These are phyloP conservation scores for Metrosideros polymorpha DNA, from an alignment of 441 rosid species.

Conservation along the genomic window DNA sequence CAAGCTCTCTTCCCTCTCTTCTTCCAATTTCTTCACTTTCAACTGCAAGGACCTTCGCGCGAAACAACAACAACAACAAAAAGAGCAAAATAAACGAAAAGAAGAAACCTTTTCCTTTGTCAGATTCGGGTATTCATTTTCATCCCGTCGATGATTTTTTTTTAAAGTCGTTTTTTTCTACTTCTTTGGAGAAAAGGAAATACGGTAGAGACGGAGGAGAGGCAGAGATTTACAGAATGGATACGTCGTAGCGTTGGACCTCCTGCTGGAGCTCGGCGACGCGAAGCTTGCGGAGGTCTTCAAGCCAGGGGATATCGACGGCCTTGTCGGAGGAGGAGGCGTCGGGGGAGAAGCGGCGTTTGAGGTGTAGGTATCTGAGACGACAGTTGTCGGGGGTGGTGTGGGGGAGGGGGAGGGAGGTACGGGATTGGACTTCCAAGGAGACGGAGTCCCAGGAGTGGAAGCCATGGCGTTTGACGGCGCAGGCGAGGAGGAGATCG, in stretches of 20 bases:
- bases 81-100: neutral
- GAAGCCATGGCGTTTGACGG: conserved; percentile 60
- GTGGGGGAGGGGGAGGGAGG: conserved; percentile 20
- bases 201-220: neutral
- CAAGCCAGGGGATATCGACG: conserved; percentile 44
- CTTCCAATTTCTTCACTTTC: conserved; percentile 46
- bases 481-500: conserved; percentile 55
- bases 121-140: neutral
- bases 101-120: neutral
- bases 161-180: neutral
- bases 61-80: neutral
- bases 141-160: neutral
- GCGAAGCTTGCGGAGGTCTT: conserved; percentile 49
- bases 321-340: neutral
- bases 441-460: conserved; percentile 56
- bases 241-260: conserved; percentile 44
- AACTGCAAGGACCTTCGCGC: conserved; percentile 32
- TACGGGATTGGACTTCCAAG: conserved; percentile 36
- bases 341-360: conserved; percentile 27
- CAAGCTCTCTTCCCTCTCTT: conserved; percentile 31
- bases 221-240: conserved; percentile 37
- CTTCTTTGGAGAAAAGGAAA: neutral
- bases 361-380: conserved; percentile 40
- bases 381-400: conserved; percentile 32
- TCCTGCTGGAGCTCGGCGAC: conserved; percentile 55